Evolutionary conservation across 345 rosid species (phyloP), one percentile per base, ranked within the genome.

Genomic region (Corymbia maculata): DNA sequence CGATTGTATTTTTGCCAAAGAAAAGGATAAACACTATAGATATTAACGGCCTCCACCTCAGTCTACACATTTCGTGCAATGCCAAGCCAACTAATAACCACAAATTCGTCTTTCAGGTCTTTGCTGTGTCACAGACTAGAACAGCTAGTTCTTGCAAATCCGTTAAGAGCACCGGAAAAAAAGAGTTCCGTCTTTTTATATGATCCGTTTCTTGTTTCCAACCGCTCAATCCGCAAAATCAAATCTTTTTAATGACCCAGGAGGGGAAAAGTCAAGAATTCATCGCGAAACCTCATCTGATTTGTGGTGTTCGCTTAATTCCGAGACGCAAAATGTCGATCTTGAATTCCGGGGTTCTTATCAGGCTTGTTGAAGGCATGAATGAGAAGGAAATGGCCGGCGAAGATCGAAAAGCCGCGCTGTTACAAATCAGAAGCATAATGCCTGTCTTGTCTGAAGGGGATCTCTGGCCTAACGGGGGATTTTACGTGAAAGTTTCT

Each of bases 391-490:
- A 82, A 88, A 85, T 50, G 30, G 91, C 82, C 50, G 79, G 47
- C 11, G 90, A 90, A 42, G 88, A 91, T 87, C 80, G 89, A 79
- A 87, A 93, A 79, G 94, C 96, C 24, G 94, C 92, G 32, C 87
- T 97, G 92, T 87, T 96, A 32, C 96, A 97, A 91, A 95, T 95
- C 75, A 91, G 94, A 87, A 93, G 97, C 91, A 96, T 95, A 90
- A 91, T 96, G 57, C 99, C 99, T n/a, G 92, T 94, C n/a, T 87
- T 97, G 89, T 91, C 90, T 36, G 92, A 93, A 49, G 95, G 93
- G 42, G 95, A 95, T 75, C 94, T 96, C 87, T 97, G 95, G 97
- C 97, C 96, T 36, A 94, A 94, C 89, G 92, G 91, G 89, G 98
- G 99, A 21, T 96, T 97, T 89, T 93, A 93, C 91, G 87, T 94